phyloP scores from a whole-genome alignment of 208 protist species.

The Porcisia deanei region DNA sequence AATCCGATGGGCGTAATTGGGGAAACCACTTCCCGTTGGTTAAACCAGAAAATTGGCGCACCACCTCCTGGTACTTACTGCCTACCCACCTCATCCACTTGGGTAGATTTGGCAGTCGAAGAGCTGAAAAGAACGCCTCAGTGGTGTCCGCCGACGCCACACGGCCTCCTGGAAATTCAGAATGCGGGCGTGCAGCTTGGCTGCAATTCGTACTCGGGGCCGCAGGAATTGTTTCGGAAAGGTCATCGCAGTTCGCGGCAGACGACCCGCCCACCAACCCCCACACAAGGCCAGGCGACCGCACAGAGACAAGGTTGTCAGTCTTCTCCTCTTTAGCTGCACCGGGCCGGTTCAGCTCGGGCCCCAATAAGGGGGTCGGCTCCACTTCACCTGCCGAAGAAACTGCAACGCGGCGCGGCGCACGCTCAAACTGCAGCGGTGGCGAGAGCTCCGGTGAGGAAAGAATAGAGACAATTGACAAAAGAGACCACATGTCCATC shows the following conservation, averaged over 20 bases:
- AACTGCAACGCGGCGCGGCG: constrained; percentile 1
- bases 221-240: neutral
- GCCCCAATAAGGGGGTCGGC: neutral
- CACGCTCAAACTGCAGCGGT: neutral
- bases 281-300: neutral
- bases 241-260: neutral
- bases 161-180: neutral
- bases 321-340: neutral
- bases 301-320: too few species aligned
- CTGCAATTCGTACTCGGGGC: neutral
- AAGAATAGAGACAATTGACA: neutral
- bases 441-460: neutral
- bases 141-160: neutral
- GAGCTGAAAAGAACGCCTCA: neutral
- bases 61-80: neutral
- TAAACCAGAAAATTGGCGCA: neutral
- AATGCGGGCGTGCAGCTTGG: neutral
- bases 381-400: neutral
- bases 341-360: neutral
- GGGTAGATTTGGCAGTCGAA: neutral
- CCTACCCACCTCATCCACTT: neutral
- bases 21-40: neutral
- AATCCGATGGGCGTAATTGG: neutral
- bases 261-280: too few species aligned
- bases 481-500: neutral